Evolutionary conservation across 371 early-diverging fungal genomes (phyloP).

Genomic region (Basidiobolus meristosporus): DNA sequence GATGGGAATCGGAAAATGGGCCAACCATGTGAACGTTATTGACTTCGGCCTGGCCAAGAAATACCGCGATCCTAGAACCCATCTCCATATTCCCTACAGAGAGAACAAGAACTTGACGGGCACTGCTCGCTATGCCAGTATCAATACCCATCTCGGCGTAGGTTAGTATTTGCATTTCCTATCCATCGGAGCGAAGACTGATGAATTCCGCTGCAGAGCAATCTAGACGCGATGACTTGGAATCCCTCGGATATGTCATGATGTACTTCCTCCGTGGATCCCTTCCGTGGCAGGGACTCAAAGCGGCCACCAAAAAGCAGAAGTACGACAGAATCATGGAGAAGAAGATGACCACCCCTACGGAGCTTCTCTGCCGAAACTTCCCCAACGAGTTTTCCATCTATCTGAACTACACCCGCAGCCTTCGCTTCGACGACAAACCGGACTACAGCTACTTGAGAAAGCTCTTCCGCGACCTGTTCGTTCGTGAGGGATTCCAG

Average conservation of each 20-base stretch:
- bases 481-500: slow-evolving; percentile 82
- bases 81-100: slow-evolving; percentile 93
- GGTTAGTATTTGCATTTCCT: slow-evolving; percentile 26
- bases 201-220: slow-evolving; percentile 47
- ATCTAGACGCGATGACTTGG: slow-evolving; percentile 98
- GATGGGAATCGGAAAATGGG: slow-evolving; percentile 89
- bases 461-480: slow-evolving; percentile 87
- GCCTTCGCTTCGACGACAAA: slow-evolving; percentile 94
- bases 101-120: slow-evolving; percentile 98
- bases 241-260: slow-evolving; percentile 96
- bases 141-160: slow-evolving; percentile 96
- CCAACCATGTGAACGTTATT: slow-evolving; percentile 94
- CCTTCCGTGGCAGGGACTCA: slow-evolving; percentile 99
- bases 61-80: slow-evolving; percentile 91
- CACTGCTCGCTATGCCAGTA: slow-evolving; percentile 97
- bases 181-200: not conserved
- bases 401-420: slow-evolving; percentile 93
- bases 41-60: slow-evolving; percentile 99
- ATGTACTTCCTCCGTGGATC: slow-evolving; percentile 98
- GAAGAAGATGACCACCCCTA: slow-evolving; percentile 96
- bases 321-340: slow-evolving; percentile 99
- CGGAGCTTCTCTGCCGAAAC: slow-evolving; percentile 89
- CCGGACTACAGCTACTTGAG: slow-evolving; percentile 97
- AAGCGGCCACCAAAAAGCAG: slow-evolving; percentile 95
- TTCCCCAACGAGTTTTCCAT: slow-evolving; percentile 91